These are phyloP conservation scores for Aspergillus proliferans DNA, from an alignment of 2,329 filamentous ascomycete genomes.

Conservation along the genomic window DNA sequence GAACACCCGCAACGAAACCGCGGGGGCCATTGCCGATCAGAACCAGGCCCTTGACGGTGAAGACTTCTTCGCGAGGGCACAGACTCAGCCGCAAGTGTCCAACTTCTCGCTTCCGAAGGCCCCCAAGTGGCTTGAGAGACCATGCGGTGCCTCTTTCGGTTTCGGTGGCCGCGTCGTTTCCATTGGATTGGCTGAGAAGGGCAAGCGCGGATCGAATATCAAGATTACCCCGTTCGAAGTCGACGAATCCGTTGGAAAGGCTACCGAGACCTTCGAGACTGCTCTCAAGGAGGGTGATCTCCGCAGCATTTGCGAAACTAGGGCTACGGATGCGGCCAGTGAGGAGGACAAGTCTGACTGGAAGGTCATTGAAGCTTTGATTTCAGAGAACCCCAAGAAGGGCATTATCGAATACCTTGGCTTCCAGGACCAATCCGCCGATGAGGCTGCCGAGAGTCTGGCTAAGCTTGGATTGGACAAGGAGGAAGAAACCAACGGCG, in stretches of 20 bases:
- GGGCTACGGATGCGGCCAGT: slow-evolving; percentile 66
- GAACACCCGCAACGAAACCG: slow-evolving; percentile 71
- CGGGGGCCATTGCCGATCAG: slow-evolving; percentile 58
- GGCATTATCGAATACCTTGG: slow-evolving; percentile 84
- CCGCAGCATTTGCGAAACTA: slow-evolving; percentile 68
- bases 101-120: slow-evolving; percentile 82
- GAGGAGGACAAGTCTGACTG: slow-evolving; percentile 95
- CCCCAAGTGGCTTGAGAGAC: slow-evolving; percentile 84
- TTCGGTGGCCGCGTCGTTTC: slow-evolving; percentile 93
- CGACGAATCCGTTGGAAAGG: slow-evolving; percentile 75
- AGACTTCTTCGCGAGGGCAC: slow-evolving; percentile 93
- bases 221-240: slow-evolving; percentile 82
- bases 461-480: slow-evolving; percentile 38
- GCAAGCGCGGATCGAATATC: slow-evolving; percentile 67
- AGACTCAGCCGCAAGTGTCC: slow-evolving; percentile 81
- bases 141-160: slow-evolving; percentile 81
- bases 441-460: slow-evolving; percentile 41
- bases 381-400: slow-evolving; percentile 76
- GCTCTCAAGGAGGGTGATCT: slow-evolving; percentile 74
- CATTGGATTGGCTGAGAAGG: slow-evolving; percentile 53
- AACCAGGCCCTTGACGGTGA: slow-evolving; percentile 73
- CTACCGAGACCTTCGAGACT: slow-evolving; percentile 81
- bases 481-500: slow-evolving; percentile 38
- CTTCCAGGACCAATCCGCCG: slow-evolving; percentile 62
- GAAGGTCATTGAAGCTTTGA: slow-evolving; percentile 85